Base-by-base conservation (phyloP, 805 yeast genomes). In the Candida nonsorbophila region DNA sequence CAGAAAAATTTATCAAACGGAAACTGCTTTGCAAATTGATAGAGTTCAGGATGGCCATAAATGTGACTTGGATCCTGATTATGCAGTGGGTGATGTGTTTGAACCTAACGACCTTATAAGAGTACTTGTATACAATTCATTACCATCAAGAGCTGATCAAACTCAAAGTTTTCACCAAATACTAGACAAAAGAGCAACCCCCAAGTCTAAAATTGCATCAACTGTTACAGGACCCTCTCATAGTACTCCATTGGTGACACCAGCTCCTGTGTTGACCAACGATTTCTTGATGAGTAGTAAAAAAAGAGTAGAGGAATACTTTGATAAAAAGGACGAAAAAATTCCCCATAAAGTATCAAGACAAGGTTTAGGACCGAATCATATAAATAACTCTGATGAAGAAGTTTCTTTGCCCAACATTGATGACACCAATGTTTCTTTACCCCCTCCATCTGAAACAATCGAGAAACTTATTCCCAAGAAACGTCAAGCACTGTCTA, bases 51-150 rank as follows among this genome's bases (percentile, higher is more conserved):
- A 84, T 50, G 53, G 52, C 23, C 70, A 74, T 34, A 69, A 69
- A 33, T 82, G 88, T 41, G 94, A 84, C 47, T 56, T 84, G 33
- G 95, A 84, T 51, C 88, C 88, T 0, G 94, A 83, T 36, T 84
- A 77, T 39, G 36, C 53, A 3, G 80, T 77, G 0, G 69, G 68
- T 7, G 84, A 82, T 42, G 78, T 83, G 5, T 82, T 84, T 44
- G 74, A 33, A 11, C 41, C 55, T 10, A 62, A 62, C 4, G 67
- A 58, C 26, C 33, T 51, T 7, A 30, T 64, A 14, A 45, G 69
- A 25, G 53, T 64, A 3, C 35, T 63, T n/a, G 57, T 58, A n/a
- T 38, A 40, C 9, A 57, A 58, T 27, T 11, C 16, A n/a, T 11
- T 17, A 13, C 16, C 16, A 9, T 18, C n/a, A 11, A 16, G 16